Base-by-base conservation (phyloP, 441 rosid genomes). In the Adansonia grandidieri region DNA sequence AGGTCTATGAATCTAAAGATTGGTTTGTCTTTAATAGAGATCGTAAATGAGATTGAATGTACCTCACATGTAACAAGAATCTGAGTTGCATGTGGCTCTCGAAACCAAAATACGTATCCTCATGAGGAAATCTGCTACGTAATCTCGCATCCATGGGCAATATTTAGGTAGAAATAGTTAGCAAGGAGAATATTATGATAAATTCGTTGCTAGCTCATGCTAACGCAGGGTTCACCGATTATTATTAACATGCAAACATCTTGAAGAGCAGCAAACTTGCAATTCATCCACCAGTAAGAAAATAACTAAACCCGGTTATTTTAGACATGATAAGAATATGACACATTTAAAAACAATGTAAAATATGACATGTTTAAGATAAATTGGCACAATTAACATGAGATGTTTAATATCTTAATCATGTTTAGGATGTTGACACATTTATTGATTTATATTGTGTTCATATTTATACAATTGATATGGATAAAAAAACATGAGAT, bases 51-150 rank as follows among this genome's bases (percentile, higher is more conserved):
- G 51, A 76, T 53, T 73, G 77, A 54, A 28, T 78, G 69, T 77
- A 97, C 98, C 98, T 95, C 98, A 84, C 99, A 97, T 2, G 98
- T 93, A 60, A 92, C 99, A 50, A 97, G 93, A 82, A 97, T 92
- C 28, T 93, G 81, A 61, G 97, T 92, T 62, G 98, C 97, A 78
- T 92, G 95, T 2, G 98, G 99, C 78, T 97, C 99, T 63, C 98
- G 85, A 80, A 95, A 97, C 98, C 98, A 97, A 82, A 87, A 91
- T 73, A 95, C 63, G 24, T 87, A 87, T 44, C 93, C 81, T 95
- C 98, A 79, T 89, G 98, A 1, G 98, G 97, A 84, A 88, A 95
- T 69, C 99, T 91, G 79, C 98, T 97, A 51, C 98, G 96, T 47
- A 97, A 97, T 73, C 98, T 90, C 1, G 96, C 80, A 85, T 97